These are phyloP conservation scores for Colletotrichum sp. DNA, from an alignment of 2,329 filamentous ascomycete species.

Conservation along the genomic window DNA sequence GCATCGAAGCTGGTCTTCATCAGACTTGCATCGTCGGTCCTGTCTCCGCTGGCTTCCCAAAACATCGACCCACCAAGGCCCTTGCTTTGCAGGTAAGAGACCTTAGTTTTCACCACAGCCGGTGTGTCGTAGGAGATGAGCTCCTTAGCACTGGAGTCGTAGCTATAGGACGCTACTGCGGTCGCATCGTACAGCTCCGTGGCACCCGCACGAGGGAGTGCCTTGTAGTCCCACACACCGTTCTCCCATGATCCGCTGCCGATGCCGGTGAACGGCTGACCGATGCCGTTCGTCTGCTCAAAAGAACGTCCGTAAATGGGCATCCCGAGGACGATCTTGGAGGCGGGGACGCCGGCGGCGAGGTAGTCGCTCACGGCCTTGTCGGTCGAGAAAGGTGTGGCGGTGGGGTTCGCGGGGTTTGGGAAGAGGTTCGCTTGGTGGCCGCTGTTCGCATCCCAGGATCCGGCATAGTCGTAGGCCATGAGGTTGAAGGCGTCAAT, in stretches of 20 bases:
- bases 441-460: constrained; percentile 67
- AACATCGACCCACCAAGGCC: constrained; percentile 82
- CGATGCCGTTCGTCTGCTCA: constrained; percentile 63
- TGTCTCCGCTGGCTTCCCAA: constrained; percentile 81
- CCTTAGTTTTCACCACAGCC: constrained; percentile 65
- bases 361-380: constrained; percentile 71
- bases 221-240: constrained; percentile 84
- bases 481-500: constrained; percentile 68
- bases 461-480: constrained; percentile 77
- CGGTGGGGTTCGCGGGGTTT: constrained; percentile 53
- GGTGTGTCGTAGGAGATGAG: constrained; percentile 78
- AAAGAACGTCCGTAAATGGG: constrained; percentile 82
- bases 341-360: constrained; percentile 61
- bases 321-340: constrained; percentile 79
- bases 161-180: constrained; percentile 72
- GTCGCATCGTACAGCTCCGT: constrained; percentile 60
- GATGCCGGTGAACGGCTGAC: constrained; percentile 65
- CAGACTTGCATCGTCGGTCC: constrained; percentile 62
- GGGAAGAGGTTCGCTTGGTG: constrained; percentile 76
- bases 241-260: constrained; percentile 75
- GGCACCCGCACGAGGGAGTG: constrained; percentile 66
- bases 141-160: constrained; percentile 62
- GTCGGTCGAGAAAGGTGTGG: constrained; percentile 74
- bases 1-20: constrained; percentile 52
- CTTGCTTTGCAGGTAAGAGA: constrained; percentile 64